A percentile compares a stretch with the other conserved stretches of the same genome.
phyloP scores from a whole-genome alignment of 768 basidiomycete species.

The Sistotremastrum niveocremeum region DNA sequence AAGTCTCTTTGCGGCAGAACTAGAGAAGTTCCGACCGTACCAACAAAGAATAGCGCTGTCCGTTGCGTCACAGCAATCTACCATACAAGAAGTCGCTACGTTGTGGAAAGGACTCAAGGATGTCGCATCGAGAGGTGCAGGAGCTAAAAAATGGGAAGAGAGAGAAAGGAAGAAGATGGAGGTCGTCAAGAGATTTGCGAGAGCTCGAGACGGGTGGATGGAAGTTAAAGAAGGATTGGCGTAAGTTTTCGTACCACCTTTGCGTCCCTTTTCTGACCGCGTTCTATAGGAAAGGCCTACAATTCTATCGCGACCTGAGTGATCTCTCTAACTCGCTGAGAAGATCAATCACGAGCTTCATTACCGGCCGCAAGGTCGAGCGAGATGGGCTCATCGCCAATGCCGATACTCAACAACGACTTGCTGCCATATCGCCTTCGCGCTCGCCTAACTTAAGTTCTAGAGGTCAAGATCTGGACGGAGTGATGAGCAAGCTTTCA shows the following conservation, averaged over 20 bases:
- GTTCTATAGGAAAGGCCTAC: slow-evolving; percentile 59
- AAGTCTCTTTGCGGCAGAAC: slow-evolving; percentile 78
- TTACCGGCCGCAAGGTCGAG: slow-evolving; percentile 51
- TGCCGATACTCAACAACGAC: slow-evolving; percentile 57
- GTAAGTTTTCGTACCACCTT: slow-evolving; percentile 32
- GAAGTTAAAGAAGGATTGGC: slow-evolving; percentile 76
- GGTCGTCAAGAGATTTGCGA: slow-evolving; percentile 50
- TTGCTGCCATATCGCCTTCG: slow-evolving; percentile 26
- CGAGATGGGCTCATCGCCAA: slow-evolving; percentile 53
- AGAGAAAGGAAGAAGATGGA: slow-evolving; percentile 72
- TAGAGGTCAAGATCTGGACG: too few species aligned
- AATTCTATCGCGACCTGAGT: slow-evolving; percentile 76
- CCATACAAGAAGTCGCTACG: slow-evolving; percentile 60
- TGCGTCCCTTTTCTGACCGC: background rate
- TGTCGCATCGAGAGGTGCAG: slow-evolving; percentile 58
- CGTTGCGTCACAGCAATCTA: slow-evolving; percentile 59
- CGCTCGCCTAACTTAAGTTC: slow-evolving; percentile 14
- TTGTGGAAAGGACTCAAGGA: slow-evolving; percentile 66
- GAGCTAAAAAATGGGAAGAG: slow-evolving; percentile 71
- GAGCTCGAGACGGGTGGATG: slow-evolving; percentile 74
- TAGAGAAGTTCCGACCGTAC: slow-evolving; percentile 92
- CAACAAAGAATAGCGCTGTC: slow-evolving; percentile 72
- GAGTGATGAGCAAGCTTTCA: slow-evolving; percentile 30
- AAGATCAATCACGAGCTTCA: slow-evolving; percentile 45
- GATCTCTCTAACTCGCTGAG: slow-evolving; percentile 47